A percentile compares a stretch with the other conserved stretches of the same genome.
Evolutionary conservation across 257 asterid species (phyloP).

Genomic region (Lavandula angustifolia): DNA sequence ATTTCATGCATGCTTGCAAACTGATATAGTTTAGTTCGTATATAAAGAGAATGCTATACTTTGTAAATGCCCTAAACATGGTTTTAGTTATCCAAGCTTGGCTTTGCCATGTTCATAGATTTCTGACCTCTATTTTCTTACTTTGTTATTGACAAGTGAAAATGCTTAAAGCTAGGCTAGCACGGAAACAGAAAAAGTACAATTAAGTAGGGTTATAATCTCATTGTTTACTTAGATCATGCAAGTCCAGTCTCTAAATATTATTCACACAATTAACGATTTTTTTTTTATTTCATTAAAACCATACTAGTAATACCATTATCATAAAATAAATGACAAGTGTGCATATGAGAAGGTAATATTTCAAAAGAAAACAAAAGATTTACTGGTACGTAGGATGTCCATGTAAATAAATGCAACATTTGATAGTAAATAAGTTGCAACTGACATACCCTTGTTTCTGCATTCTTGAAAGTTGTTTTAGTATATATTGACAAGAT

Average conservation of each 20-base stretch:
- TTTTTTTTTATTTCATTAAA: background rate
- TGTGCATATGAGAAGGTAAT: background rate
- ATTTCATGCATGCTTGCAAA: background rate
- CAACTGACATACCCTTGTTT: constrained; percentile 65
- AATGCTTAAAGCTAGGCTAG: constrained; percentile 2
- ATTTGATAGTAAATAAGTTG: constrained; percentile 8
- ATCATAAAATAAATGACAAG: background rate
- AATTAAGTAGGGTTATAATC: constrained; percentile 1
- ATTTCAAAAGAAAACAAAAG: constrained; percentile 10
- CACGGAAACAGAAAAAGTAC: background rate
- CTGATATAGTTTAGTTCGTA: constrained; percentile 3
- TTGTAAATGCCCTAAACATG: background rate
- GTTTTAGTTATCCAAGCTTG: constrained; percentile 5
- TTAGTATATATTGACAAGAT: constrained; percentile 59
- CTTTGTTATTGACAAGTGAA: background rate
- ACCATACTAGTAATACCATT: constrained; percentile 4
- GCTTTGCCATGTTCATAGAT: background rate
- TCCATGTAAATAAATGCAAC: constrained; percentile 4
- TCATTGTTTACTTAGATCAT: constrained; percentile 8
- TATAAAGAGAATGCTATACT: background rate
- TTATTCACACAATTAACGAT: background rate
- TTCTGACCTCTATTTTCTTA: background rate
- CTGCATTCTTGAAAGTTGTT: constrained; percentile 82
- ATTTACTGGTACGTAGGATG: constrained; percentile 7
- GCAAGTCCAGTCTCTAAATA: constrained; percentile 1